These are phyloP conservation scores for Citrus medica DNA, from an alignment of 345 rosid genomes.

Conservation along the genomic window DNA sequence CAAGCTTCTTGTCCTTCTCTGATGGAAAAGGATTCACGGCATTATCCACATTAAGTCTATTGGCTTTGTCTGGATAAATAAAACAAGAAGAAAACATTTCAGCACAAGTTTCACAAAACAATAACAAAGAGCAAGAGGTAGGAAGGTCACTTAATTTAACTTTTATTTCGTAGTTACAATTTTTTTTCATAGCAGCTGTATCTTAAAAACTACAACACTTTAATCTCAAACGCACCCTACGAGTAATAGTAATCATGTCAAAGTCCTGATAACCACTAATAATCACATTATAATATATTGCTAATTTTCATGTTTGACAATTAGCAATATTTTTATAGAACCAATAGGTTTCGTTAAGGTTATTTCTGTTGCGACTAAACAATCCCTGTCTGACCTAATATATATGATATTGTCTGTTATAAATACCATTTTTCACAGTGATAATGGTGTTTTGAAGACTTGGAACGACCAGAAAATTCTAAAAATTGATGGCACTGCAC, in stretches of 20 bases:
- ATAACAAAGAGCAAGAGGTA: not conserved
- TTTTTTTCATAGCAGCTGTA: too few species aligned
- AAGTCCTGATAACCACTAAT: too few species aligned
- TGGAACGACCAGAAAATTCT: not conserved
- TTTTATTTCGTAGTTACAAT: too few species aligned
- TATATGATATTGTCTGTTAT: not conserved
- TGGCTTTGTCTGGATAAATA: constrained; percentile 63
- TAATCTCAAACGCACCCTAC: too few species aligned
- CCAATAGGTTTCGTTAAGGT: too few species aligned
- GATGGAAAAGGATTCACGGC: constrained; percentile 64
- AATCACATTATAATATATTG: too few species aligned
- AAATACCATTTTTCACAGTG: not conserved
- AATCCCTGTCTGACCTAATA: too few species aligned
- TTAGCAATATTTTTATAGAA: too few species aligned
- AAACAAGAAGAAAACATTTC: constrained; percentile 1
- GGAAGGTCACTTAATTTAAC: constrained; percentile 37
- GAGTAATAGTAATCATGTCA: too few species aligned
- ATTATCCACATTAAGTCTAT: constrained; percentile 61
- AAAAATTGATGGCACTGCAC: not conserved
- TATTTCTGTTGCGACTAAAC: too few species aligned
- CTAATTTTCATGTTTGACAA: too few species aligned
- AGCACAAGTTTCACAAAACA: constrained; percentile 1
- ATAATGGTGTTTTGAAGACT: not conserved
- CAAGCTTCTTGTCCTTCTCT: constrained; percentile 78
- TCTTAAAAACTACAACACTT: accelerated